These are phyloP conservation scores for Starmera quercuum DNA, from an alignment of 805 yeast genomes.

Conservation along the genomic window DNA sequence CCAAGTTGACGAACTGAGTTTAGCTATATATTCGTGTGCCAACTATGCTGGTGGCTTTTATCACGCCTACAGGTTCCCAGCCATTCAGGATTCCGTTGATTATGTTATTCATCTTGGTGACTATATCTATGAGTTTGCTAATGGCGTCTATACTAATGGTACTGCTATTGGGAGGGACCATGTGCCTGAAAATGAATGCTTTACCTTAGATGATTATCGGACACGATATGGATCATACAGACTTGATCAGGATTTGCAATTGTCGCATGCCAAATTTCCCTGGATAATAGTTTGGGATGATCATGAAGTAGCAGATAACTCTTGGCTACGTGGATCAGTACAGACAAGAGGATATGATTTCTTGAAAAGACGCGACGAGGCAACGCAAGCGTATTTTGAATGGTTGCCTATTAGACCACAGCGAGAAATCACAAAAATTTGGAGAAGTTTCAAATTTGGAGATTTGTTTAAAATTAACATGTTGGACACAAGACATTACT, in stretches of 20 bases:
- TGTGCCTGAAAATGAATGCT: constrained; percentile 13
- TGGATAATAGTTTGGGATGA: constrained; percentile 22
- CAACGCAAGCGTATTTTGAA: constrained; percentile 17
- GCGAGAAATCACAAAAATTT: constrained; percentile 10
- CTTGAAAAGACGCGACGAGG: constrained; percentile 9
- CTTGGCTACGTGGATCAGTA: constrained; percentile 18
- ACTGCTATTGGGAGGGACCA: constrained; percentile 12
- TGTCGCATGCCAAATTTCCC: constrained; percentile 15
- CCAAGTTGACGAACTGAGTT: constrained; percentile 6
- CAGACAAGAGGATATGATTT: constrained; percentile 16
- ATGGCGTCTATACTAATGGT: constrained; percentile 18
- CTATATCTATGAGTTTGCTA: constrained; percentile 18
- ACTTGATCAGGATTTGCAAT: constrained; percentile 14
- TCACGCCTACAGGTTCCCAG: constrained; percentile 16
- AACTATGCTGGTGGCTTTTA: constrained; percentile 19
- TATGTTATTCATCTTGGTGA: constrained; percentile 19
- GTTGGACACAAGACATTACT: constrained; percentile 18
- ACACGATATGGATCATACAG: constrained; percentile 15
- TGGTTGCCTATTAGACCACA: constrained; percentile 19
- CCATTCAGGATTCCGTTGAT: constrained; percentile 13
- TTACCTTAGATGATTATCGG: constrained; percentile 16
- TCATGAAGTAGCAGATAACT: constrained; percentile 20
- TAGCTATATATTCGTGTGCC: constrained; percentile 19
- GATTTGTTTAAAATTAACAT: constrained; percentile 12
- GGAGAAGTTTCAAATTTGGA: constrained; percentile 18